Evolutionary conservation across 2,329 filamentous ascomycete species (phyloP).

Genomic region (Fusarium cyanostomum): DNA sequence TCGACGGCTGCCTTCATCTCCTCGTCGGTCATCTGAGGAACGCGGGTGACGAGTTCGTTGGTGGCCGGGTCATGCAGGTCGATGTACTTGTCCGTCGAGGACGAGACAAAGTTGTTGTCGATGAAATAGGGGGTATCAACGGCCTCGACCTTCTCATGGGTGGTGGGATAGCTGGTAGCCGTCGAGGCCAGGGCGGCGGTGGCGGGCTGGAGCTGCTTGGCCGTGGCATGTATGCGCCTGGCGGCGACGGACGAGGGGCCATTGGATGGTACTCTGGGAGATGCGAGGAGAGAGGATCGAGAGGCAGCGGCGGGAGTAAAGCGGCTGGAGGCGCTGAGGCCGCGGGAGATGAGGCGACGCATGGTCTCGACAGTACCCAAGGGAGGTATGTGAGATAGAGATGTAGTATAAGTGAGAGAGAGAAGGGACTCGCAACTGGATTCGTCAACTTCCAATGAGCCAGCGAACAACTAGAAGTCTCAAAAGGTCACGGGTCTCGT

Average conservation of each 20-base stretch:
- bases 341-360: constrained; percentile 58
- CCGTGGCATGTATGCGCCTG: constrained; percentile 66
- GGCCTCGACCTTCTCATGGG: constrained; percentile 74
- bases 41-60: constrained; percentile 84
- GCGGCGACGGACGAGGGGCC: constrained; percentile 52
- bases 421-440: constrained; percentile 8
- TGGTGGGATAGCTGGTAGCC: constrained; percentile 71
- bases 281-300: constrained; percentile 44
- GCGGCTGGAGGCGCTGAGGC: constrained; percentile 49
- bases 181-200: constrained; percentile 63
- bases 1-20: constrained; percentile 80
- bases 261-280: constrained; percentile 50
- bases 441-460: constrained; percentile 22
- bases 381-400: background rate
- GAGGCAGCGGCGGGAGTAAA: constrained; percentile 40
- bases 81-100: constrained; percentile 76
- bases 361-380: constrained; percentile 45
- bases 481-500: constrained; percentile 17
- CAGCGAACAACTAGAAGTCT: constrained; percentile 8
- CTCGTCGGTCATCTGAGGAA: constrained; percentile 81
- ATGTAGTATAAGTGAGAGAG: background rate
- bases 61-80: constrained; percentile 85
- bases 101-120: constrained; percentile 80
- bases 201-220: constrained; percentile 61
- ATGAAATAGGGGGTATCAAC: constrained; percentile 83